These are phyloP conservation scores for Trichoderma lentiforme DNA, from an alignment of 2,329 filamentous ascomycete species.

Conservation along the genomic window DNA sequence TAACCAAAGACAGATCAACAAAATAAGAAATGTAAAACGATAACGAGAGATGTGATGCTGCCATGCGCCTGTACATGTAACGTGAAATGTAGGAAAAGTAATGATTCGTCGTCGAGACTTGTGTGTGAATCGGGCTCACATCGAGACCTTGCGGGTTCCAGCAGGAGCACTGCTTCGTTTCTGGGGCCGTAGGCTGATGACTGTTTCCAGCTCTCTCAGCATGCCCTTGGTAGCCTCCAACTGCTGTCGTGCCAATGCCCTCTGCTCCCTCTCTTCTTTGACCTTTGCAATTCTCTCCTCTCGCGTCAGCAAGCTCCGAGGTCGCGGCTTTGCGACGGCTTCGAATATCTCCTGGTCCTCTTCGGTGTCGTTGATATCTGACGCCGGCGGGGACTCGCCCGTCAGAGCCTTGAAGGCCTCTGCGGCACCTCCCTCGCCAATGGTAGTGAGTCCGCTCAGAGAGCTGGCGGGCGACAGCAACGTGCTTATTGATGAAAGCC, in stretches of 20 bases:
- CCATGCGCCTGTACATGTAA: slow-evolving; percentile 14
- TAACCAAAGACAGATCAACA: neutral
- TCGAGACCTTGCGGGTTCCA: slow-evolving; percentile 40
- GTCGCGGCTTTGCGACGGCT: slow-evolving; percentile 72
- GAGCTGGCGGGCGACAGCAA: slow-evolving; percentile 59
- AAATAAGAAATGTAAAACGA: neutral
- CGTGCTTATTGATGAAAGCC: slow-evolving; percentile 60
- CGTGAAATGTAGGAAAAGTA: neutral
- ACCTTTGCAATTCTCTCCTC: slow-evolving; percentile 87
- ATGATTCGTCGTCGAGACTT: slow-evolving; percentile 15
- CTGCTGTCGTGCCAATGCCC: slow-evolving; percentile 68
- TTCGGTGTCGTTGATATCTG: slow-evolving; percentile 54
- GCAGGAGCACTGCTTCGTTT: slow-evolving; percentile 37
- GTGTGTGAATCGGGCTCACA: slow-evolving; percentile 31
- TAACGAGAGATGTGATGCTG: slow-evolving; percentile 2
- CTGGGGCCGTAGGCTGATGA: slow-evolving; percentile 61
- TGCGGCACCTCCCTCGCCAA: slow-evolving; percentile 49
- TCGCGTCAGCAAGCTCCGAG: slow-evolving; percentile 68
- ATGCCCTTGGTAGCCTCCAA: slow-evolving; percentile 82
- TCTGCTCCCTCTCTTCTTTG: slow-evolving; percentile 77
- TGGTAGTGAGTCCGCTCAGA: slow-evolving; percentile 64
- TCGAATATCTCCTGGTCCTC: slow-evolving; percentile 84
- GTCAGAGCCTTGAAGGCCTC: slow-evolving; percentile 75
- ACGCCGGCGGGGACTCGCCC: slow-evolving; percentile 59
- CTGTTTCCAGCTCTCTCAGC: slow-evolving; percentile 86